Percentiles rank a stretch among this genome's conserved stretches.
Evolutionary conservation across 2,329 filamentous ascomycete species (phyloP).

Genomic region (Purpureocillium takamizusanense): DNA sequence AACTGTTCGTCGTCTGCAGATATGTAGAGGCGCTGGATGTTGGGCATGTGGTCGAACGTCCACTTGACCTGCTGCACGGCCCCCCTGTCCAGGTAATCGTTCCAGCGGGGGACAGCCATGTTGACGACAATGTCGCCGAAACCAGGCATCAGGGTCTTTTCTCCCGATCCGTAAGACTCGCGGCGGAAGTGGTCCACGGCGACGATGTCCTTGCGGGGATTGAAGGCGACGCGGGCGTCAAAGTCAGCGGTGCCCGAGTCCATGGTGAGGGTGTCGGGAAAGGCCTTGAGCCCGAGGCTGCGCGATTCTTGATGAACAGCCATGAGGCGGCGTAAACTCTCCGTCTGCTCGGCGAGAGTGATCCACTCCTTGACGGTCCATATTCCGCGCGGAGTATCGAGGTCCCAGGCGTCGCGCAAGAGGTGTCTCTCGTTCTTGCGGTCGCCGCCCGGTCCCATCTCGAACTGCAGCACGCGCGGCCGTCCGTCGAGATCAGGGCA

Average conservation of each 20-base stretch:
- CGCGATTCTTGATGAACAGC: constrained; percentile 27
- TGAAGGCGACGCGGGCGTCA: constrained; percentile 18
- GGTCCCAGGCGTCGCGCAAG: not conserved
- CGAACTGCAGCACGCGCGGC: constrained; percentile 13
- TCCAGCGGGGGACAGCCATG: constrained; percentile 13
- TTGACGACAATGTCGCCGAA: constrained; percentile 21
- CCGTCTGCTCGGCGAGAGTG: constrained; percentile 18
- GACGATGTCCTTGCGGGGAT: constrained; percentile 21
- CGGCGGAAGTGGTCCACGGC: constrained; percentile 10
- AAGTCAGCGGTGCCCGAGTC: constrained; percentile 9
- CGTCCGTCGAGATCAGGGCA: constrained; percentile 16
- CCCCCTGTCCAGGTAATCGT: not conserved
- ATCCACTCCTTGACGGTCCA: constrained; percentile 13
- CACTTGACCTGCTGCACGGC: constrained; percentile 1
- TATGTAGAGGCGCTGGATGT: constrained; percentile 18
- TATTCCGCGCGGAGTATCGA: not conserved
- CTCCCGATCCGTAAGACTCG: not conserved
- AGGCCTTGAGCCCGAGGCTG: constrained; percentile 16
- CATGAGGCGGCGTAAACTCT: constrained; percentile 18
- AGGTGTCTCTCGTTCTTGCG: not conserved
- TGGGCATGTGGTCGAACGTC: constrained; percentile 10
- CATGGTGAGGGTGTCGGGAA: constrained; percentile 22
- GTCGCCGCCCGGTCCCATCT: not conserved
- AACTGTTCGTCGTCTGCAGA: rapidly evolving
- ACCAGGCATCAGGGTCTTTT: constrained; percentile 9